Evolutionary conservation across 148 eudicot species (phyloP).

Genomic region (Silene conica): DNA sequence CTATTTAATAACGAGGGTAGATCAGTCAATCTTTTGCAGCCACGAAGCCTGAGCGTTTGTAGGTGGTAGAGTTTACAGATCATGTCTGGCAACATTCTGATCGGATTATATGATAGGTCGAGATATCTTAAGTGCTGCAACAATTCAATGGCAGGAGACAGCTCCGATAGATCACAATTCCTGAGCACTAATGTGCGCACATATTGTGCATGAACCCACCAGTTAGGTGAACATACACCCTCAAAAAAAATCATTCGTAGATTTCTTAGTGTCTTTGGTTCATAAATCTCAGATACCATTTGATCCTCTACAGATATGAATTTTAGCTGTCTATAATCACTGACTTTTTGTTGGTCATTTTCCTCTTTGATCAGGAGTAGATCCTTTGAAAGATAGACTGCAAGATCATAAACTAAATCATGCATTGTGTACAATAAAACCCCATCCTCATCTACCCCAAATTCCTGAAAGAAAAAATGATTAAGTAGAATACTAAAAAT

Average conservation of each 20-base stretch:
- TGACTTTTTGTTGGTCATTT: too few relatives aligned
- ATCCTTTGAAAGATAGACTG: slow-evolving; percentile 2
- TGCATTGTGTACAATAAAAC: slow-evolving; percentile 6
- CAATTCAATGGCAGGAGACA: not conserved
- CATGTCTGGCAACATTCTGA: not conserved
- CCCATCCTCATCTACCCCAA: not conserved
- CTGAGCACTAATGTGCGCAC: not conserved
- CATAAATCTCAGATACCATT: not conserved
- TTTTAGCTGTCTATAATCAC: not conserved
- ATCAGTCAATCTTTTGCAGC: not conserved
- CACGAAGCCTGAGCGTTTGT: not conserved
- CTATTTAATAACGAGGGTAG: slow-evolving; percentile 9
- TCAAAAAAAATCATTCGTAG: not conserved
- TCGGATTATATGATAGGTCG: not conserved
- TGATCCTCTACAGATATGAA: not conserved
- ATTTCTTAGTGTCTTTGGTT: not conserved
- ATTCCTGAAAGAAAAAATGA: slow-evolving; percentile 9
- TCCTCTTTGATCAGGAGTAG: not conserved
- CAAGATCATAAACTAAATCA: slow-evolving; percentile 17
- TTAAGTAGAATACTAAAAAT: not conserved
- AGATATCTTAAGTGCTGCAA: slow-evolving; percentile 16
- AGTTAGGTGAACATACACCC: not conserved
- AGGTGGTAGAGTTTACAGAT: slow-evolving; percentile 15
- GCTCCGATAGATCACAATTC: not conserved
- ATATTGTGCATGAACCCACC: not conserved